Evolutionary conservation across 2,329 filamentous ascomycete species (phyloP), one percentile per base, ranked within the genome.

Genomic region (Monosporascus sp.): DNA sequence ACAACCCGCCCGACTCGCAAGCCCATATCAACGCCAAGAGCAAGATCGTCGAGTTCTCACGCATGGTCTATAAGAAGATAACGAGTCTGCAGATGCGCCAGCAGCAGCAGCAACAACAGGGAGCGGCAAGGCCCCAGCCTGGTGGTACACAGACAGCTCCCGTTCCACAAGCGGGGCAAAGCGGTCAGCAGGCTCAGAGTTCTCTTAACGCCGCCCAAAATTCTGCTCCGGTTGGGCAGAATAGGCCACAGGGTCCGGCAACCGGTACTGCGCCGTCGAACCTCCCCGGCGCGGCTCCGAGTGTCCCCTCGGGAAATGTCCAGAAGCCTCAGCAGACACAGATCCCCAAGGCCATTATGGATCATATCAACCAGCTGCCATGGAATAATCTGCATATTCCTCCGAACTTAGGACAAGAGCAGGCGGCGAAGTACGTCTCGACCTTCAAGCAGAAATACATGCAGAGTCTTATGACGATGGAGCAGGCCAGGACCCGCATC

Each of bases 11-110:
- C 0, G 70, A 74, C 1, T 80, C 79, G 3, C 60, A 63, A 1
- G 74, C 78, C 22, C 76, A 84, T 46, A 66, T 73, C 24, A 70
- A 72, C 0, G 82, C 83, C 0, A 78, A 76, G 57, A 74, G 75
- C 41, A 86, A 85, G 68, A 79, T 87, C 22, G 66, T 71, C 7
- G 81, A 86, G 8, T 86, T 87, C 63, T 82, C 82, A 0, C 75
- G 75, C 44, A 83, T 82, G 68, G 73, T 87, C 2, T 68, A 75
- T 3, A 67, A 65, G 0, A 85, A 84, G 65, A 73, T 83, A 5
- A 59, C 57, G 24, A 56, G 26, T 8, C 43, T 66, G 3, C 73
- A 78, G 50, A 64, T 66, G 49, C 59, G 56, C 50, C 63, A 41
- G 8, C 58, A 61, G 47, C 50, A 54, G 8, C 52, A 50, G 16